phyloP scores from a whole-genome alignment of 2,329 filamentous ascomycete genomes.

The Capronia epimyces region DNA sequence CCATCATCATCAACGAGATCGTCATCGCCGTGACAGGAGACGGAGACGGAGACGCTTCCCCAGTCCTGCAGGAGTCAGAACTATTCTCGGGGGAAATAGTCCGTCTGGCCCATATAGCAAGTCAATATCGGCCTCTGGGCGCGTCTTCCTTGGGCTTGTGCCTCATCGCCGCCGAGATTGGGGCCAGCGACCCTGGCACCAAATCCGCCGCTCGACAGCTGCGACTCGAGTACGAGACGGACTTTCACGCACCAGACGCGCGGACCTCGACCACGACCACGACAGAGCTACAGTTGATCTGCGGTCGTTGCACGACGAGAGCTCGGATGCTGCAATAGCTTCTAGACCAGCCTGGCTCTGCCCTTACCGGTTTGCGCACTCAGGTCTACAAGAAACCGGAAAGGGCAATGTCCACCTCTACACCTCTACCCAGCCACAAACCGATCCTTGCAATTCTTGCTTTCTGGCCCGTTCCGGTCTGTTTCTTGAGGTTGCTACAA shows the following conservation, averaged over 20 bases:
- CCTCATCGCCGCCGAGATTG: constrained; percentile 7
- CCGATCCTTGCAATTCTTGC: no score
- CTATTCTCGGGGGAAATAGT: constrained; percentile 2
- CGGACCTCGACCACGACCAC: neutral
- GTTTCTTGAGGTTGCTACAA: no score
- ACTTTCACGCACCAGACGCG: constrained; percentile 1
- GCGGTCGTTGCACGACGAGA: neutral
- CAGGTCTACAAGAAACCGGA: no score
- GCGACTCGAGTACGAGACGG: constrained; percentile 4
- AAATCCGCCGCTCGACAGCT: neutral
- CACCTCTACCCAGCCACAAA: no score
- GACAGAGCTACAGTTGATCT: neutral
- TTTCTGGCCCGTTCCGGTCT: no score
- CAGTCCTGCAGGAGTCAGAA: constrained; percentile 8
- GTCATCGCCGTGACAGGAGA: constrained; percentile 5
- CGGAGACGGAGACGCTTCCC: neutral
- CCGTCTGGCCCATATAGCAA: neutral
- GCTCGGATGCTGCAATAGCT: no score
- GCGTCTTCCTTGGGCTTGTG: constrained; percentile 1
- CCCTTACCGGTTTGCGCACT: no score
- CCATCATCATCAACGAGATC: constrained; percentile 31
- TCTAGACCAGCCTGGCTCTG: no score
- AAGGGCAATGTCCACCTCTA: no score
- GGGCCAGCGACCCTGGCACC: neutral
- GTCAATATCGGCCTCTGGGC: constrained; percentile 8